These are phyloP conservation scores for Murraya koenigii DNA, from an alignment of 345 rosid genomes.

Conservation along the genomic window DNA sequence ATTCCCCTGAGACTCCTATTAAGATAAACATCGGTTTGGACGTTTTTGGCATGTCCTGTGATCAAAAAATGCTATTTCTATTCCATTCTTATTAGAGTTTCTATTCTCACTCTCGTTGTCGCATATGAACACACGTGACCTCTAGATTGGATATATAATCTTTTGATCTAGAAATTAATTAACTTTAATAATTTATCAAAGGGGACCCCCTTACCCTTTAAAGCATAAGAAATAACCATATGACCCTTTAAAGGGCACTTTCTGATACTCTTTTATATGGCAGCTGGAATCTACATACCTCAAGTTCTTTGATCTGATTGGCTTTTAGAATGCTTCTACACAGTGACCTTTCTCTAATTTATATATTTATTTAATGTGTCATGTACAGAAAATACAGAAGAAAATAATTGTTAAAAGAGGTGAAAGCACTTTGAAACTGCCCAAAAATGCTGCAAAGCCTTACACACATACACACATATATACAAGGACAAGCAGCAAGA, in stretches of 20 bases:
- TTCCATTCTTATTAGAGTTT: conserved; percentile 30
- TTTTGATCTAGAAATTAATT: neutral
- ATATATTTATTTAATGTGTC: neutral
- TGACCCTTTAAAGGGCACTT: conserved; percentile 15
- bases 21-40: neutral
- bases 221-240: neutral
- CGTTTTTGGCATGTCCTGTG: conserved; percentile 15
- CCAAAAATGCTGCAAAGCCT: neutral
- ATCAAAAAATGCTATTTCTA: conserved; percentile 27
- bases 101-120: conserved; percentile 23
- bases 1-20: conserved; percentile 1
- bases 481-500: no score
- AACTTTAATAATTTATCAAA: neutral
- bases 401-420: neutral
- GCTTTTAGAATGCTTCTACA: neutral
- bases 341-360: no score
- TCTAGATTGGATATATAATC: neutral
- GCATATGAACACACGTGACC: conserved; percentile 21
- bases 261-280: conserved; percentile 4
- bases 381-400: neutral
- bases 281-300: neutral
- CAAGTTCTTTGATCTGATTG: neutral
- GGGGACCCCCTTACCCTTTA: neutral
- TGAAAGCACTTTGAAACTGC: neutral
- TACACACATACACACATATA: no score